Evolutionary conservation across 2,329 filamentous ascomycete species (phyloP).

Genomic region (Colletotrichum eleusines): DNA sequence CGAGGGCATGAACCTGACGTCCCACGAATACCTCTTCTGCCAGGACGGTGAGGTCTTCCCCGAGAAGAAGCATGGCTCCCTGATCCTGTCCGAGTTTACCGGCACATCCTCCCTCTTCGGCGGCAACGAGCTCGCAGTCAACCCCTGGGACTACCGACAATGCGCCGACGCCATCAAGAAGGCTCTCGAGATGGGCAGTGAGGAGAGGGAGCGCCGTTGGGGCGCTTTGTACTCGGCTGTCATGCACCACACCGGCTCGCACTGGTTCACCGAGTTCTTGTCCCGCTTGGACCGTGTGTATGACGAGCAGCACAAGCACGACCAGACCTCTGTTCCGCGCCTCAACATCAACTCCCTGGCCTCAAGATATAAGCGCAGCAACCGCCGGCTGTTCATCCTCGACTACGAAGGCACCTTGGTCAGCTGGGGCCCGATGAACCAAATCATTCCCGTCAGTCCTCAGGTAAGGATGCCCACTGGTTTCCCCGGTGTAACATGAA

Average conservation of each 20-base stretch:
- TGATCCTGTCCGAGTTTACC: constrained; percentile 96
- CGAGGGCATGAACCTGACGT: constrained; percentile 97
- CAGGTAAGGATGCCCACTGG: constrained; percentile 54
- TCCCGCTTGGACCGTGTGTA: constrained; percentile 79
- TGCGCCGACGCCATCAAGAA: constrained; percentile 88
- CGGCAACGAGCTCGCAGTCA: constrained; percentile 84
- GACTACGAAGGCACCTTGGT: constrained; percentile 96
- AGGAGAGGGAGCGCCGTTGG: constrained; percentile 83
- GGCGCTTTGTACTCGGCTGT: constrained; percentile 78
- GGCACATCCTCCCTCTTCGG: constrained; percentile 90
- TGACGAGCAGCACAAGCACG: constrained; percentile 85
- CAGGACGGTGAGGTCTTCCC: constrained; percentile 82
- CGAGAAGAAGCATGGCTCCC: constrained; percentile 84
- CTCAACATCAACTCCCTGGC: constrained; percentile 76
- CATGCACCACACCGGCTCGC: constrained; percentile 82
- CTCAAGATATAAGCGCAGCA: constrained; percentile 73
- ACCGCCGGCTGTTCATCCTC: constrained; percentile 84
- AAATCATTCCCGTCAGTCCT: constrained; percentile 87
- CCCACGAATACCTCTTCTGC: constrained; percentile 93
- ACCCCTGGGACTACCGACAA: constrained; percentile 94
- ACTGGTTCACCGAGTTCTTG: constrained; percentile 86
- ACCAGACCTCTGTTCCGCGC: constrained; percentile 88
- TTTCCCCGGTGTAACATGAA: not conserved
- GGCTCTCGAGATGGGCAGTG: constrained; percentile 82
- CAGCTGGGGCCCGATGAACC: constrained; percentile 85